phyloP scores from a whole-genome alignment of 2,329 filamentous ascomycete species.

The Diaporthe sp. region DNA sequence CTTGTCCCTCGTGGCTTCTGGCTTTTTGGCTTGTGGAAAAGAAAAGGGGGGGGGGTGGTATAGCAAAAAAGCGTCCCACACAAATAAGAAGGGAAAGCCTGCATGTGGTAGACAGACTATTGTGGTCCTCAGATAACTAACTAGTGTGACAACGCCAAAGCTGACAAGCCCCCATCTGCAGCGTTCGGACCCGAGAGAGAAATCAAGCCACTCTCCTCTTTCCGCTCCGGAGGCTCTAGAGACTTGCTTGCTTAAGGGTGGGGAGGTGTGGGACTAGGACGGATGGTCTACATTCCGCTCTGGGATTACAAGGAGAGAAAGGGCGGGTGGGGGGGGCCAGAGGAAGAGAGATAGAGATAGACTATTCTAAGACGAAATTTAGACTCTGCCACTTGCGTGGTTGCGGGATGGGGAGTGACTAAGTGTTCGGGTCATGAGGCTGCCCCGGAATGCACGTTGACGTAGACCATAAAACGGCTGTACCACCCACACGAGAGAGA shows the following conservation, averaged over 20 bases:
- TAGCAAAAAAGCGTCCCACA: too few species aligned
- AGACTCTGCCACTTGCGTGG: background rate
- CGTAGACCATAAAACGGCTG: slow-evolving; percentile 20
- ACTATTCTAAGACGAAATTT: slow-evolving; percentile 5
- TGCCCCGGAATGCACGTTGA: slow-evolving; percentile 15
- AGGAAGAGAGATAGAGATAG: too few species aligned
- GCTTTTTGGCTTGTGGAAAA: background rate
- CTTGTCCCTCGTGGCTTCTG: background rate
- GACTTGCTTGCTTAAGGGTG: background rate
- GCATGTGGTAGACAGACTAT: too few species aligned
- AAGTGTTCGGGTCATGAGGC: slow-evolving; percentile 20
- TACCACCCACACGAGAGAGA: background rate
- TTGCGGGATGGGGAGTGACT: slow-evolving; percentile 15
- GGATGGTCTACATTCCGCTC: background rate
- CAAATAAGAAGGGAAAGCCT: too few species aligned
- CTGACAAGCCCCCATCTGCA: background rate
- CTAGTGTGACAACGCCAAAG: background rate
- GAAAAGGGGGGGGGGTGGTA: background rate
- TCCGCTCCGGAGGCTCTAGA: slow-evolving; percentile 19
- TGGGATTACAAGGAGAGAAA: background rate
- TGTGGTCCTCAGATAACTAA: too few species aligned
- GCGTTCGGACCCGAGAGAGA: background rate
- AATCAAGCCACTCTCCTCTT: background rate
- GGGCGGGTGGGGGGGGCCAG: background rate
- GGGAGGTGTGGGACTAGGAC: background rate